Percentiles rank a stretch among this genome's conserved stretches.
These are phyloP conservation scores for Pichia sorboxylosa DNA, from an alignment of 1,139 yeast species.

Conservation along the genomic window DNA sequence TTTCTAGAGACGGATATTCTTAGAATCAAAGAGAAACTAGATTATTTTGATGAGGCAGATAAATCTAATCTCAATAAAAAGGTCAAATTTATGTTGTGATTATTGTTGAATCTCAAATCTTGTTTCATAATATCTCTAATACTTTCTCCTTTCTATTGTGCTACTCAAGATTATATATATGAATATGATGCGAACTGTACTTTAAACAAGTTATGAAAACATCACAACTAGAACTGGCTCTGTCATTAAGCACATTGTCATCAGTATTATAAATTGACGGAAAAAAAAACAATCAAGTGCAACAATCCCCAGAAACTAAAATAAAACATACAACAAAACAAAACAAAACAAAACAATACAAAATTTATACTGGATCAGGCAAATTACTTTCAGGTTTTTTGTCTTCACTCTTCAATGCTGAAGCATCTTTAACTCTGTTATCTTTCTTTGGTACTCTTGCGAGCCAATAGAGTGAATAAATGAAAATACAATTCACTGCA, in stretches of 20 bases:
- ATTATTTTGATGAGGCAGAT: not conserved
- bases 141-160: not conserved
- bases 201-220: not conserved
- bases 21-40: constrained; percentile 3
- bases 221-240: too few species aligned
- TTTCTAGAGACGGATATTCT: constrained; percentile 9
- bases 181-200: too few species aligned
- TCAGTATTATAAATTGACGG: too few species aligned
- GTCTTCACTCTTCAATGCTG: constrained; percentile 18
- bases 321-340: not conserved
- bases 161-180: too few species aligned
- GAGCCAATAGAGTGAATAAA: constrained; percentile 32
- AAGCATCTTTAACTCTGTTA: constrained; percentile 19
- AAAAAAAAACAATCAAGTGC: not conserved
- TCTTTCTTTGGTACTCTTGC: constrained; percentile 22
- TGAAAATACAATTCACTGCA: constrained; percentile 29
- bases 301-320: not conserved
- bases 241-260: too few species aligned
- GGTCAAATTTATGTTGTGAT: constrained; percentile 5
- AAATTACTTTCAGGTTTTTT: constrained; percentile 6
- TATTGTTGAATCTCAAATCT: not conserved
- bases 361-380: not conserved
- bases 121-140: not conserved
- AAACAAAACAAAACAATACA: not conserved
- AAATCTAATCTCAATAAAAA: constrained; percentile 1